phyloP scores from a whole-genome alignment of 331 rosid genomes.

The Pyrus hybrid region DNA sequence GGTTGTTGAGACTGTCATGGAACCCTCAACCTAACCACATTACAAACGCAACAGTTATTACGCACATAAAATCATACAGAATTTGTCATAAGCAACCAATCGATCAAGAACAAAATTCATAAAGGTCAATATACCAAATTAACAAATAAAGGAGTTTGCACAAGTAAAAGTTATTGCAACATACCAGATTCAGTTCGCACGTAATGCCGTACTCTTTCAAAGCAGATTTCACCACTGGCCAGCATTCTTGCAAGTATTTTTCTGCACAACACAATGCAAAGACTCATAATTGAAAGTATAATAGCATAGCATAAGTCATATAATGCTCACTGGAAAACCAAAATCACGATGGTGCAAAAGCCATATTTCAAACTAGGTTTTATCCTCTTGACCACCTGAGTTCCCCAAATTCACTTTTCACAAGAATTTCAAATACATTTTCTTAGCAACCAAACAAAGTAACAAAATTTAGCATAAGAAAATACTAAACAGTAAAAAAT shows the following conservation, averaged over 20 bases:
- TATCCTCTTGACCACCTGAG: not conserved
- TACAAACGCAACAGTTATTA: not conserved
- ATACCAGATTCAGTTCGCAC: conserved; percentile 63
- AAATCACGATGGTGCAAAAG: not conserved
- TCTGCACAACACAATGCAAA: conserved; percentile 27
- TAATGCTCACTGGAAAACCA: not conserved
- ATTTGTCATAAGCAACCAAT: not conserved
- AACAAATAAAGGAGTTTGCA: not conserved
- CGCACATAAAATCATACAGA: not conserved
- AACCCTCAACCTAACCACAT: conserved; percentile 60
- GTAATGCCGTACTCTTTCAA: conserved; percentile 48
- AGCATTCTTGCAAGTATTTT: conserved; percentile 63
- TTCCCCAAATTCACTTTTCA: not conserved
- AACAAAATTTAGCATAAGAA: not conserved
- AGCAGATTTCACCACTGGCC: conserved; percentile 67
- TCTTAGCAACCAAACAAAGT: not conserved
- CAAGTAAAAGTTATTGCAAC: not conserved
- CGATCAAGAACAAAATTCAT: not conserved
- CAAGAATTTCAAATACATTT: no score
- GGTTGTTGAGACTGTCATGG: conserved; percentile 90
- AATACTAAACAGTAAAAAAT: not conserved
- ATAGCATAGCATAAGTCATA: not conserved
- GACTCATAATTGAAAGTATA: not conserved
- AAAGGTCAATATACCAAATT: not conserved
- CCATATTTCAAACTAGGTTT: not conserved